Base-by-base conservation (phyloP, 179 eudicot species). In the Corrigiola litoralis region DNA sequence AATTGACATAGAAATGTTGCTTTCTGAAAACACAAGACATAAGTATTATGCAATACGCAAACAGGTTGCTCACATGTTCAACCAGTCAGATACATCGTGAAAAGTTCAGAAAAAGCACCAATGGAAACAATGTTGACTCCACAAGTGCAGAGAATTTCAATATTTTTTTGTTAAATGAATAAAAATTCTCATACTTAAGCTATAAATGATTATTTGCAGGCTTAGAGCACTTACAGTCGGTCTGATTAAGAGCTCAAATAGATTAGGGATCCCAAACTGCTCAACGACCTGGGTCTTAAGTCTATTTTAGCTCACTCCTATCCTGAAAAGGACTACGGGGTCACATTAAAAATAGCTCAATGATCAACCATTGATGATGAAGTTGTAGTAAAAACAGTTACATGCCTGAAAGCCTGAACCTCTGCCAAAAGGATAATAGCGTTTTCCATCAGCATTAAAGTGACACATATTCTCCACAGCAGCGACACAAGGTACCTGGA, bases 381-480 rank as follows among this genome's bases (percentile, higher is more conserved):
- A 75, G 72, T n/a, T n/a, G 53, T 47, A 70, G 71, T 31, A 72
- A 66, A 78, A 65, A 65, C 48, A 72, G 77, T 34, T 55, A 70
- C 87, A 79, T 82, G 82, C 99, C 97, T 94, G 96, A 72, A 95
- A 81, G 38, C 99, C 99, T 40, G 99, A 94, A 70, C 99, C 99
- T 83, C 87, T 85, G 42, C 99, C 99, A 75, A 94, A 94, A 16
- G 99, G 99, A 73, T 94, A 88, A 59, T 84, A 88, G 40, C 99
- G 92, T 82, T 90, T 90, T 61, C 97, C 99, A 79, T 94, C 99
- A 11, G 97, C 99, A 75, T 94, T 97, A 75, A 94, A 94, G 77
- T 90, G 96, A 77, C 92, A 90, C 99, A 94, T 94, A 64, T 94
- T 94, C 79, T 94, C 99, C 52, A 94, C 97, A 49, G 90, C 99